phyloP scores from a whole-genome alignment of 805 yeast species.

The Spathaspora gorwiae region DNA sequence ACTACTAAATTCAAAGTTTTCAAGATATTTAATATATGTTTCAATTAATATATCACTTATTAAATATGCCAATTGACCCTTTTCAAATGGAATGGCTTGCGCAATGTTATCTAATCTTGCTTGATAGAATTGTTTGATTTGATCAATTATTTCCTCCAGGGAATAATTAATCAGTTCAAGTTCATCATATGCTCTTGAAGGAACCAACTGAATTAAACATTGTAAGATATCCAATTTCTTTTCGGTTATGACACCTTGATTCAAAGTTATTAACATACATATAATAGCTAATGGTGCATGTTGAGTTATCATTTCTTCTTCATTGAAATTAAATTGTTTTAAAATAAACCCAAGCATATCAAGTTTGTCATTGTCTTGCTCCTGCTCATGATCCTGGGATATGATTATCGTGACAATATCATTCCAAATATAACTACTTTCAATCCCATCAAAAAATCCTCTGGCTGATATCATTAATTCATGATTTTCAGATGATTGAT shows the following conservation, averaged over 20 bases:
- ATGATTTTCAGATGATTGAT: conserved; percentile 19
- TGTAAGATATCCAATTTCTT: conserved; percentile 40
- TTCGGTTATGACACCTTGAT: conserved; percentile 1
- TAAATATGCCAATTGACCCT: conserved; percentile 12
- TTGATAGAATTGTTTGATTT: conserved; percentile 16
- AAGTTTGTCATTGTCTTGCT: conserved; percentile 18
- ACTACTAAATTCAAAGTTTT: conserved; percentile 11
- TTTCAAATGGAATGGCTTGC: conserved; percentile 11
- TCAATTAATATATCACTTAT: conserved; percentile 15
- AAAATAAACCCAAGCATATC: conserved; percentile 57
- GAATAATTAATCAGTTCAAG: not conserved
- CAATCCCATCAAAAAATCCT: conserved; percentile 81
- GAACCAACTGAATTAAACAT: conserved; percentile 49
- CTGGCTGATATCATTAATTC: conserved; percentile 57
- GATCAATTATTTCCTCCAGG: conserved; percentile 12
- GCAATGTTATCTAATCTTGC: conserved; percentile 1
- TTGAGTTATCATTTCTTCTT: conserved; percentile 76
- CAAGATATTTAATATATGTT: conserved; percentile 14
- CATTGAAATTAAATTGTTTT: conserved; percentile 65
- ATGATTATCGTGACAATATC: conserved; percentile 45
- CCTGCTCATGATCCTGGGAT: conserved; percentile 11
- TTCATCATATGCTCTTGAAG: conserved; percentile 50
- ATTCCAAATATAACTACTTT: conserved; percentile 74
- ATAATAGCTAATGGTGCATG: conserved; percentile 74
- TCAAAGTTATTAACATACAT: conserved; percentile 30